A percentile compares a stretch with the other conserved stretches of the same genome.
Evolutionary conservation across 805 yeast genomes (phyloP).

Genomic region (Naumovozyma castellii): DNA sequence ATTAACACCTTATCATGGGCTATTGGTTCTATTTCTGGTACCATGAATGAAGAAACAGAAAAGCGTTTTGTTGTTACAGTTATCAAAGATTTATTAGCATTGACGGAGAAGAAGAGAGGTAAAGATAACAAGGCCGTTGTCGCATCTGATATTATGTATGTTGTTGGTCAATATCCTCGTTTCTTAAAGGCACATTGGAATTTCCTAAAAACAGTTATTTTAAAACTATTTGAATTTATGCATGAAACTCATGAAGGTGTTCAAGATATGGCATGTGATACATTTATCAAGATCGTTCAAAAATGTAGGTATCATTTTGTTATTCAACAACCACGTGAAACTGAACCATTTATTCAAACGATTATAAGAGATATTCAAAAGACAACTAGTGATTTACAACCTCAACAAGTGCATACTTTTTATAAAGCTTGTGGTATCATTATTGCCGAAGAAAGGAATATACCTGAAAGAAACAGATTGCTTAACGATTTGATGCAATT

Average conservation of each 20-base stretch:
- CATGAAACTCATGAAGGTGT: constrained; percentile 99
- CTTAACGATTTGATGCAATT: constrained; percentile 73
- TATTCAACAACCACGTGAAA: constrained; percentile 72
- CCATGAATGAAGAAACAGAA: constrained; percentile 97
- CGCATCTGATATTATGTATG: constrained; percentile 99
- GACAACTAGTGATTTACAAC: constrained; percentile 86
- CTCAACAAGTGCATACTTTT: constrained; percentile 96
- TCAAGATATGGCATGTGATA: constrained; percentile 99
- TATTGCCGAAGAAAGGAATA: constrained; percentile 73
- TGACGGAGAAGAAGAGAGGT: constrained; percentile 94
- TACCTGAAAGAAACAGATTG: constrained; percentile 59
- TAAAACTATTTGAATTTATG: constrained; percentile 95
- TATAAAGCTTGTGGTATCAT: constrained; percentile 96
- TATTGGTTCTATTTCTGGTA: constrained; percentile 95
- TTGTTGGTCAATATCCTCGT: constrained; percentile 98
- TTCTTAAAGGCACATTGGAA: constrained; percentile 97
- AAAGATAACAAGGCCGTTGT: constrained; percentile 98
- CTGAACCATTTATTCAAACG: constrained; percentile 84
- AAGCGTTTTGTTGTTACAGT: constrained; percentile 88
- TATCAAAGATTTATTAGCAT: constrained; percentile 79
- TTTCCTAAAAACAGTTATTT: constrained; percentile 88
- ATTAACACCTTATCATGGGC: constrained; percentile 98
- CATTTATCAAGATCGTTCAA: constrained; percentile 88
- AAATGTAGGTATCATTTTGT: constrained; percentile 96
- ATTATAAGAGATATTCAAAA: constrained; percentile 74